phyloP scores from a whole-genome alignment of 768 basidiomycete genomes.

The Candolleomyces eurysporus region DNA sequence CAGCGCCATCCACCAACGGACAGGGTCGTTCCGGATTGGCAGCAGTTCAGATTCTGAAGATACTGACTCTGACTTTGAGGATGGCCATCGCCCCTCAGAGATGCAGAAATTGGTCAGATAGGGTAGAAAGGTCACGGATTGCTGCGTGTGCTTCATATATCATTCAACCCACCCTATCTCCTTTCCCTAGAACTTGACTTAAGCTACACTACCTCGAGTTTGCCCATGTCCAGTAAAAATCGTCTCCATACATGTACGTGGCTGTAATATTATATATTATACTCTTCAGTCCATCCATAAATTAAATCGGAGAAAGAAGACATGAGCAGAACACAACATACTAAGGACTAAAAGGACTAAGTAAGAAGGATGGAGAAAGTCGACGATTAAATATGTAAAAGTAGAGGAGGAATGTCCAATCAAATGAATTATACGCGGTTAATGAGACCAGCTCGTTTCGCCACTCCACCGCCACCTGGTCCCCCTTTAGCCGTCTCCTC shows the following conservation, averaged over 20 bases:
- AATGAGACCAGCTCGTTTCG: slow-evolving; percentile 39
- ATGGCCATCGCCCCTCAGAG: not conserved
- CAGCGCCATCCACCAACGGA: not conserved
- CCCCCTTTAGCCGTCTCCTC: slow-evolving; percentile 44
- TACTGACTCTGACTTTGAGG: not conserved
- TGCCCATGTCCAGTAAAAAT: no score
- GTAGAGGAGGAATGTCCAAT: not conserved
- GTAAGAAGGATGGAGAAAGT: not conserved
- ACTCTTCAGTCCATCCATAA: no score
- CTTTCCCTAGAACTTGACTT: no score
- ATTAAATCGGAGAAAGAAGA: no score
- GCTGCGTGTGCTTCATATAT: no score
- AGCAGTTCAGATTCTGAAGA: slow-evolving; percentile 24
- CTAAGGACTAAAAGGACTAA: not conserved
- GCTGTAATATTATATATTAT: no score
- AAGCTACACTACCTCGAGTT: no score
- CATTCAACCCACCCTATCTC: no score
- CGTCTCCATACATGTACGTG: no score
- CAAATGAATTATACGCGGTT: slow-evolving; percentile 16
- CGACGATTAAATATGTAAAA: not conserved
- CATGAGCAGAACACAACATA: no score
- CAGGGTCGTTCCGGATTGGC: slow-evolving; percentile 20
- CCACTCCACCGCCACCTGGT: slow-evolving; percentile 26
- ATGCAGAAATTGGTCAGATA: not conserved
- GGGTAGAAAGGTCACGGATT: not conserved